Evolutionary conservation across 257 asterid genomes (phyloP).

Genomic region (Solanum ossicruentum): DNA sequence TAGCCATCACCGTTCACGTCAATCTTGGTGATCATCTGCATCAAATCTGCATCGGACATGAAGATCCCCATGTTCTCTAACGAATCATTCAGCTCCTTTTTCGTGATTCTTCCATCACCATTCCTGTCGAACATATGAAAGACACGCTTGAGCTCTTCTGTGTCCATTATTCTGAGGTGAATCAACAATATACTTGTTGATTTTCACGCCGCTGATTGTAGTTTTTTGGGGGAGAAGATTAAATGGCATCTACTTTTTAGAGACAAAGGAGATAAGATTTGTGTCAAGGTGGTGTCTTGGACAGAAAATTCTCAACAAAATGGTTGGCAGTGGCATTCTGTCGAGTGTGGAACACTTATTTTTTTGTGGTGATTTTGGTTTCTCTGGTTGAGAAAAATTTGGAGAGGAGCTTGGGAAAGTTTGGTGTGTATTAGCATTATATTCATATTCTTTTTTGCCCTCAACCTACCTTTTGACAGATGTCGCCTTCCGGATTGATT

Average conservation of each 20-base stretch:
- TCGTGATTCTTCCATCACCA: slow-evolving; percentile 1
- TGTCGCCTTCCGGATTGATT: background rate
- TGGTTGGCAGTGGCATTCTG: slow-evolving; percentile 4
- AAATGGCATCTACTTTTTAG: slow-evolving; percentile 8
- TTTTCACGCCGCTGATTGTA: background rate
- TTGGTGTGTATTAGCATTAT: background rate
- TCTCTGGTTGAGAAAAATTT: background rate
- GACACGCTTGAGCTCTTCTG: background rate
- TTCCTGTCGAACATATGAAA: slow-evolving; percentile 4
- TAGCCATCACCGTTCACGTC: slow-evolving; percentile 1
- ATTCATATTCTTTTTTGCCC: background rate
- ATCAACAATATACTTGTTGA: background rate
- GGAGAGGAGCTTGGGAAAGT: background rate
- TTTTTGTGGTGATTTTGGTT: background rate
- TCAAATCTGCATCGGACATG: background rate
- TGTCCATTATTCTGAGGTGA: background rate
- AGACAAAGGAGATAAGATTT: slow-evolving; percentile 5
- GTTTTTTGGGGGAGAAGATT: slow-evolving; percentile 2
- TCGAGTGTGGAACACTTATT: background rate
- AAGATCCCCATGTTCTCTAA: slow-evolving; percentile 9
- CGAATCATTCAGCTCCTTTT: background rate
- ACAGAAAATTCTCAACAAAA: slow-evolving; percentile 1
- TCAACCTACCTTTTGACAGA: background rate
- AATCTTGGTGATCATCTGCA: background rate
- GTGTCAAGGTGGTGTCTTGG: slow-evolving; percentile 6